phyloP scores from a whole-genome alignment of 352 stramenopile species.

The Phytophthora pinifolia region DNA sequence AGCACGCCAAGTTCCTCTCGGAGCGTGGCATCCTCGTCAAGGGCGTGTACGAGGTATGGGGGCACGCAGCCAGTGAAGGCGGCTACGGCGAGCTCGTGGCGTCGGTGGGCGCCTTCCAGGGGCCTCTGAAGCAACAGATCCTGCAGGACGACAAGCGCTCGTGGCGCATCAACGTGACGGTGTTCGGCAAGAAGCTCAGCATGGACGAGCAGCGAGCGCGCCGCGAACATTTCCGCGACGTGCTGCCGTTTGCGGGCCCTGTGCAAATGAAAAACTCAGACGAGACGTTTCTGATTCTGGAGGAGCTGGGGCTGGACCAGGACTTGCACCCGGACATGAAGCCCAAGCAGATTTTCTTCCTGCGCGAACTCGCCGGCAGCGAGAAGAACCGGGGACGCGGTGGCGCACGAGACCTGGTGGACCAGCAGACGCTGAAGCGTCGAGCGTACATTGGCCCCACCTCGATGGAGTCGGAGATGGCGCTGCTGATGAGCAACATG shows the following conservation, averaged over 20 bases:
- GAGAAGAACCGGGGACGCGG: slow-evolving; percentile 74
- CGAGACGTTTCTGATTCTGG: slow-evolving; percentile 76
- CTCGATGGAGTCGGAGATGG: slow-evolving; percentile 97
- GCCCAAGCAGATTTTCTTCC: slow-evolving; percentile 70
- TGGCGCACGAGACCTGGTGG: slow-evolving; percentile 72
- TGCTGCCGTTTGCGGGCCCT: slow-evolving; percentile 66
- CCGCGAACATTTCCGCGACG: slow-evolving; percentile 50
- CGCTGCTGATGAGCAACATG: slow-evolving; percentile 95
- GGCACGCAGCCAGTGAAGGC: slow-evolving; percentile 24
- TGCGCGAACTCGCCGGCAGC: slow-evolving; percentile 68
- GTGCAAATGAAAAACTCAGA: slow-evolving; percentile 69
- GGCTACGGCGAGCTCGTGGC: slow-evolving; percentile 56
- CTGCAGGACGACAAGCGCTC: slow-evolving; percentile 44
- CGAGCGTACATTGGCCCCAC: slow-evolving; percentile 96
- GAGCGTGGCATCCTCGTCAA: slow-evolving; percentile 82
- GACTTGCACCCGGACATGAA: slow-evolving; percentile 33
- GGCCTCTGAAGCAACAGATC: slow-evolving; percentile 45
- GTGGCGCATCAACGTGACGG: slow-evolving; percentile 79
- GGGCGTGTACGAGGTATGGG: slow-evolving; percentile 82
- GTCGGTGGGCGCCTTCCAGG: slow-evolving; percentile 38
- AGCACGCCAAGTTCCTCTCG: slow-evolving; percentile 77
- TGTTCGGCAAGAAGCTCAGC: slow-evolving; percentile 81
- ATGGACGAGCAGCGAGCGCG: slow-evolving; percentile 62
- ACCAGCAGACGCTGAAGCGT: slow-evolving; percentile 94
- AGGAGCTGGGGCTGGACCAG: slow-evolving; percentile 69